Evolutionary conservation across 2,329 filamentous ascomycete genomes (phyloP), one percentile per base, ranked within the genome.

Genomic region (Orbilia blumenaviensis): DNA sequence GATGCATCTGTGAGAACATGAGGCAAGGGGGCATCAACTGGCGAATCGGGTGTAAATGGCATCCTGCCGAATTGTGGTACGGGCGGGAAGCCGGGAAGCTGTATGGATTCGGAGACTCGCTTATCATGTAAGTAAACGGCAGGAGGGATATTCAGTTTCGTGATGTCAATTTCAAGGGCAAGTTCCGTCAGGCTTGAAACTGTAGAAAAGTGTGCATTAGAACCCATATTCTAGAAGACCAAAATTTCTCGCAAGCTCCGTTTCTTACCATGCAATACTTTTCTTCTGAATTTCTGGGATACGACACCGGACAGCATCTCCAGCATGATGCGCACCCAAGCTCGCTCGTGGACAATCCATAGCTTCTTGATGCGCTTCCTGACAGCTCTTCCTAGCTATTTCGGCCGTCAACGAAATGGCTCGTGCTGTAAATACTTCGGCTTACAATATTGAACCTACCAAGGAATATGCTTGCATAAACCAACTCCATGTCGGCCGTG

Each of bases 381-480:
- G 80, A 86, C 85, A 3, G 86, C 86, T 74, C 87, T 81, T 34
- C 85, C 85, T 61, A 88, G 83, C 80, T 75, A 73, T 61, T 46
- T 36, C 18, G 10, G 25, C 32, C 16, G 36, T 64, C 41, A 58
- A 56, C 46, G 38, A 23, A 21, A 12, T 29, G 34, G 27, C 58
- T 34, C 21, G 36, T 16, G 32, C n/a, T 36, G 7, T 41, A 42
- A 9, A 36, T 16, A 32, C 34, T n/a, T n/a, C n/a, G n/a, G n/a
- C n/a, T 21, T 41, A 6, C 23, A 29, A 48, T 50, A 29, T 29
- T 42, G 23, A 42, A 61, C 77, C 34, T 75, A 81, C 80, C 75
- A 87, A 83, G 79, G 87, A 85, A 81, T 88, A 88, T 14, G 86
- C 86, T 78, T 88, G 86, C 60, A 88, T 81, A 78, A 87, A 87